Percentiles rank a stretch among this genome's conserved stretches.
phyloP scores from a whole-genome alignment of 768 basidiomycete species.

The Arthromyces matolae region DNA sequence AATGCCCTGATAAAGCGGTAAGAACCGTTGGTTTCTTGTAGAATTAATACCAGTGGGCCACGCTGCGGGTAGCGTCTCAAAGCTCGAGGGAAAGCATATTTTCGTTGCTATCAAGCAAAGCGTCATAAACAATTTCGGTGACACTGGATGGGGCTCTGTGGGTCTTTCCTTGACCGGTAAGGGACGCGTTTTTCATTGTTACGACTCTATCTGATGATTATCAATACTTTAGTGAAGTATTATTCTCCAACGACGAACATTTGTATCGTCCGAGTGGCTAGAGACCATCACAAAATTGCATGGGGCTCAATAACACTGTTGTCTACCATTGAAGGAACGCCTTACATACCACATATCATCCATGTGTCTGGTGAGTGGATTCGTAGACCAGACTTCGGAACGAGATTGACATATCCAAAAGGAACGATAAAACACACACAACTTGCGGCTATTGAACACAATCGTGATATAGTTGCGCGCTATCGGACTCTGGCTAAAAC shows the following conservation, averaged over 20 bases:
- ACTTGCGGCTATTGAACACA: slow-evolving; percentile 69
- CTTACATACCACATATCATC: slow-evolving; percentile 70
- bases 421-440: slow-evolving; percentile 89
- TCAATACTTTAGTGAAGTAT: slow-evolving; percentile 65
- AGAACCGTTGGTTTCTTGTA: slow-evolving; percentile 89
- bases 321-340: slow-evolving; percentile 52
- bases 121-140: slow-evolving; percentile 72
- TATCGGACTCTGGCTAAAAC: slow-evolving; percentile 53
- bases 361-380: slow-evolving; percentile 69
- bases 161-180: slow-evolving; percentile 66
- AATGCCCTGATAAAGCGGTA: background rate
- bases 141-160: slow-evolving; percentile 82
- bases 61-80: slow-evolving; percentile 20
- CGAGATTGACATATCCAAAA: slow-evolving; percentile 24
- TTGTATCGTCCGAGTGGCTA: slow-evolving; percentile 80
- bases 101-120: slow-evolving; percentile 68
- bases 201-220: slow-evolving; percentile 3
- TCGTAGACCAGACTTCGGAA: background rate
- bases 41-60: slow-evolving; percentile 62
- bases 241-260: slow-evolving; percentile 80
- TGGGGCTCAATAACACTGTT: slow-evolving; percentile 79
- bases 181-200: slow-evolving; percentile 14
- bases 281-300: slow-evolving; percentile 75
- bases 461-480: slow-evolving; percentile 66
- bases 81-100: slow-evolving; percentile 59